A percentile compares a stretch with the other conserved stretches of the same genome.
phyloP scores from a whole-genome alignment of 1,284 basidiomycete species.

The Farysia itapuensis region DNA sequence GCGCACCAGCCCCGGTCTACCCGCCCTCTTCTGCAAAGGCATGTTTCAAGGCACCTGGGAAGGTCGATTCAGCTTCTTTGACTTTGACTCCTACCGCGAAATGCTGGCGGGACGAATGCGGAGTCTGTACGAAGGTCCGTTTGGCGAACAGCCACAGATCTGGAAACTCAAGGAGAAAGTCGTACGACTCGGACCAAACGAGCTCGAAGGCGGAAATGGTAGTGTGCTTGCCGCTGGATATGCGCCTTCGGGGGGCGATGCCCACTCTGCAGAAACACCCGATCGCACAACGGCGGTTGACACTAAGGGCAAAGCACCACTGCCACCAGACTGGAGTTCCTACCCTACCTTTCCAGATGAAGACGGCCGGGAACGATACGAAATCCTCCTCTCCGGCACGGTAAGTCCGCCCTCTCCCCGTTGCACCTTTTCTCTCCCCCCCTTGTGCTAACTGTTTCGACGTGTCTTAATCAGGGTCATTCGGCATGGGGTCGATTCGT shows the following conservation, averaged over 20 bases:
- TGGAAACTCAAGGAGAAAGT: constrained; percentile 64
- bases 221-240: constrained; percentile 33
- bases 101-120: constrained; percentile 63
- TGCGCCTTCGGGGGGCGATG: constrained; percentile 4
- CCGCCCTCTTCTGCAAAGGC: constrained; percentile 61
- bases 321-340: constrained; percentile 28
- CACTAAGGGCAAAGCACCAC: constrained; percentile 23
- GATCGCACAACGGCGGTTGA: constrained; percentile 1
- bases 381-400: constrained; percentile 62
- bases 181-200: constrained; percentile 48
- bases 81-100: constrained; percentile 65
- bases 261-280: background rate
- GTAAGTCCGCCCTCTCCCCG: constrained; percentile 13
- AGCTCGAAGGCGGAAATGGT: constrained; percentile 21
- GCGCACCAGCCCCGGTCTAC: constrained; percentile 59
- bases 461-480: constrained; percentile 58
- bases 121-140: constrained; percentile 63
- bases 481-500: constrained; percentile 65
- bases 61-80: constrained; percentile 65
- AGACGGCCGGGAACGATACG: constrained; percentile 46
- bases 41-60: constrained; percentile 65
- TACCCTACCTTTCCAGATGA: constrained; percentile 35
- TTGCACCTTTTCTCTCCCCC: background rate
- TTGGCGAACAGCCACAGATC: constrained; percentile 66
- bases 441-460: background rate